Conservation (phyloP, 148 eudicot genomes). For the Spergularia bocconei region DNA sequence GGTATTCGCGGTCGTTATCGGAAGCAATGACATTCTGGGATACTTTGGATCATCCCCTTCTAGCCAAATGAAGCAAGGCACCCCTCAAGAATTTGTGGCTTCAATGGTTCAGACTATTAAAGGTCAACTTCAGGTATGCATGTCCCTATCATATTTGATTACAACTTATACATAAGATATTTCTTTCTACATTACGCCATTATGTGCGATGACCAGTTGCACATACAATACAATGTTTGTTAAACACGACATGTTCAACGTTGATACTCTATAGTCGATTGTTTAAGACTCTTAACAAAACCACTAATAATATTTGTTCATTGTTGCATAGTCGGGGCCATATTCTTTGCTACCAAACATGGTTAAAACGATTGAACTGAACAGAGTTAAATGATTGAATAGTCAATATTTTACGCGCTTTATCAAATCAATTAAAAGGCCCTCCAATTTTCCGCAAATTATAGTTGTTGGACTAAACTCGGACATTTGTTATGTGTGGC, state of each 20-base stretch:
- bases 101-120: constrained; percentile 47
- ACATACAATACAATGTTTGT: no score
- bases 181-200: neutral
- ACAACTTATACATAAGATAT: neutral
- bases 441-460: neutral
- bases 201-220: no score
- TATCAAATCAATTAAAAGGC: no score
- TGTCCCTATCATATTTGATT: neutral
- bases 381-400: no score
- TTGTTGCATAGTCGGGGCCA: no score
- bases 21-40: constrained; percentile 69
- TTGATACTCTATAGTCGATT: no score
- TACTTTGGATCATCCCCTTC: constrained; percentile 40
- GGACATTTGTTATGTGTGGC: constrained; percentile 5
- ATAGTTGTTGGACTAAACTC: neutral
- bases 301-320: no score
- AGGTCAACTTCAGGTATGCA: constrained; percentile 50
- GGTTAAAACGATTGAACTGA: no score
- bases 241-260: neutral
- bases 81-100: constrained; percentile 54
- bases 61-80: constrained; percentile 6
- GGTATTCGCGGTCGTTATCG: constrained; percentile 53
- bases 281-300: no score
- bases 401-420: no score
- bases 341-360: no score